phyloP scores from a whole-genome alignment of 352 stramenopile species.

The Phytophthora cactorum region DNA sequence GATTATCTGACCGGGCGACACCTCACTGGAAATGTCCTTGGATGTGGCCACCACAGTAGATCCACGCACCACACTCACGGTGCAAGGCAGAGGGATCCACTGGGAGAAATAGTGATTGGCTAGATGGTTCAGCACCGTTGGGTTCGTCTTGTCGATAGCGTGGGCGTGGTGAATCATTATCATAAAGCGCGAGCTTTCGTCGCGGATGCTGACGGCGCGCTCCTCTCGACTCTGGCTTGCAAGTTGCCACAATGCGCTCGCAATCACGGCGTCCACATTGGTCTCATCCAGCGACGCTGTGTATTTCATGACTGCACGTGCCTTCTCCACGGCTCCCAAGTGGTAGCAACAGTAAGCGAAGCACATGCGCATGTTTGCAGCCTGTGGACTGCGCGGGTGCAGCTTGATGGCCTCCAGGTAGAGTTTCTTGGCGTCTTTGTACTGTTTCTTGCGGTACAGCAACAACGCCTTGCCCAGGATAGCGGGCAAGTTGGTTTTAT shows the following conservation, averaged over 20 bases:
- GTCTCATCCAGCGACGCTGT: conserved; percentile 84
- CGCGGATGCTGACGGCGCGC: conserved; percentile 74
- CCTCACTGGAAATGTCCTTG: conserved; percentile 87
- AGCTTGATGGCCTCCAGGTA: conserved; percentile 95
- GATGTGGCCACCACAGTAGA: conserved; percentile 86
- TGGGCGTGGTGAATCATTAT: conserved; percentile 93
- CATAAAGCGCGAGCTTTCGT: conserved; percentile 92
- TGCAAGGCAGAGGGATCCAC: conserved; percentile 93
- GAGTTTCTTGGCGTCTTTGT: conserved; percentile 90
- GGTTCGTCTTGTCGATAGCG: conserved; percentile 88
- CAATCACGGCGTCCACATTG: conserved; percentile 96
- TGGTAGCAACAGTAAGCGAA: conserved; percentile 97
- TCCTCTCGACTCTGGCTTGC: conserved; percentile 81
- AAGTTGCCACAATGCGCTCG: conserved; percentile 92
- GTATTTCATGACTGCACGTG: conserved; percentile 85
- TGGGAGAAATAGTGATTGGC: conserved; percentile 99
- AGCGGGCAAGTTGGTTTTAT: conserved; percentile 88
- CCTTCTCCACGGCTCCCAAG: conserved; percentile 91
- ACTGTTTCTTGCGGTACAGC: conserved; percentile 90
- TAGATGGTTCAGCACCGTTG: conserved; percentile 96
- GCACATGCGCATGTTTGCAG: conserved; percentile 93
- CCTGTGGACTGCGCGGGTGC: conserved; percentile 91
- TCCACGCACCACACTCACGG: conserved; percentile 83
- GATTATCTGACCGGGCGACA: conserved; percentile 93
- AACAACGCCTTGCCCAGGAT: conserved; percentile 88